A percentile compares a stretch with the other conserved stretches of the same genome.
These are phyloP conservation scores for Colletotrichum acutatum DNA, from an alignment of 2,329 filamentous ascomycete species.

Conservation along the genomic window DNA sequence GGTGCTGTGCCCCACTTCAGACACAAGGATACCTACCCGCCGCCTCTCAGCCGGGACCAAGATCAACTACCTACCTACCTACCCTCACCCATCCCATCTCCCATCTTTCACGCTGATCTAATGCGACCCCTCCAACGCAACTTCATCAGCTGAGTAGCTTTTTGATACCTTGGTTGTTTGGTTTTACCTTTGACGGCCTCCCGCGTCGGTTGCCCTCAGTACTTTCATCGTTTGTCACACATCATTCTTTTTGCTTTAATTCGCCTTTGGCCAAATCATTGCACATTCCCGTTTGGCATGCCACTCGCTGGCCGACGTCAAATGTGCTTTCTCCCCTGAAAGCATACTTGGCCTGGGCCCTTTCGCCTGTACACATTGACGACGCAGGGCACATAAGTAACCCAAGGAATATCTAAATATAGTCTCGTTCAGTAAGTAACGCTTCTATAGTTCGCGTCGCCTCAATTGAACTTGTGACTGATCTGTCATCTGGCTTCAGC, in stretches of 20 bases:
- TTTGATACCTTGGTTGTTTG: too few relatives aligned
- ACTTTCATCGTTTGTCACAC: neutral
- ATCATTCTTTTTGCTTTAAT: neutral
- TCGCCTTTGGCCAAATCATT: neutral
- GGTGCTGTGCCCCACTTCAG: neutral
- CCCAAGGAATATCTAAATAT: neutral
- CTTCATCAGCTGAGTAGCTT: neutral
- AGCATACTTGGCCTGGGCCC: neutral
- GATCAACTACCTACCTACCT: neutral
- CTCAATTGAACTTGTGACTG: neutral
- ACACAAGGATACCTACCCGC: neutral
- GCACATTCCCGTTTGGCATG: neutral
- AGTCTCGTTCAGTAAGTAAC: neutral
- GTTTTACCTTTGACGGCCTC: constrained; percentile 11
- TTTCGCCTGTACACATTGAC: neutral
- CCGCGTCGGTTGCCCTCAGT: neutral
- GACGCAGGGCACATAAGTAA: neutral
- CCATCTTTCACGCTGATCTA: neutral
- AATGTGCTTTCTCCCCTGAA: neutral
- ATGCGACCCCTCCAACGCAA: neutral
- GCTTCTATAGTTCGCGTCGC: neutral
- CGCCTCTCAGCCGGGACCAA: neutral
- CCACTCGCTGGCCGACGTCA: neutral
- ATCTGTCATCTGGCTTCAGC: neutral
- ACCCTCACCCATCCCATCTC: neutral